phyloP scores from a whole-genome alignment of 2,329 filamentous ascomycete species.

The Monosporascus sp. region DNA sequence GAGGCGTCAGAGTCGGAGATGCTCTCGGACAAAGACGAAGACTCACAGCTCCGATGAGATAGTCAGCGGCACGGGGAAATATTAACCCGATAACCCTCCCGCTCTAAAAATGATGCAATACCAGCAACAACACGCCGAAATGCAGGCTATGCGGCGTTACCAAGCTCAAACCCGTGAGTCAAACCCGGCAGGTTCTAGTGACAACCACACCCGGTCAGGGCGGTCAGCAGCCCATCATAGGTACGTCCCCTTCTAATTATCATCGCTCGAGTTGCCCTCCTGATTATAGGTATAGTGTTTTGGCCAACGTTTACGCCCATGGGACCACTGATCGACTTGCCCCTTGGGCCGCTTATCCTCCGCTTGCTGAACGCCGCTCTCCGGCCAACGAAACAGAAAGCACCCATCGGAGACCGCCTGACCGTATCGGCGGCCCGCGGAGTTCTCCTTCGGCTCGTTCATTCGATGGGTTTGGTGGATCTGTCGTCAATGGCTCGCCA shows the following conservation, averaged over 20 bases:
- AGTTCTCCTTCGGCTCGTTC: slow-evolving; percentile 16
- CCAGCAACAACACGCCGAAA: slow-evolving; percentile 18
- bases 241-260: neutral
- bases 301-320: neutral
- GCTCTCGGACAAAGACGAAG: no score
- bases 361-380: slow-evolving; percentile 19
- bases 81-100: no score
- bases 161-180: slow-evolving; percentile 1
- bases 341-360: neutral
- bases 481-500: slow-evolving; percentile 10
- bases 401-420: slow-evolving; percentile 23
- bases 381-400: slow-evolving; percentile 22
- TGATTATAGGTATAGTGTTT: neutral
- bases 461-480: slow-evolving; percentile 10
- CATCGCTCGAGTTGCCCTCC: neutral
- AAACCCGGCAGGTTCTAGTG: neutral
- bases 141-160: neutral
- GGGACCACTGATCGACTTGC: neutral
- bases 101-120: slow-evolving; percentile 11
- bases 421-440: slow-evolving; percentile 22
- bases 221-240: neutral
- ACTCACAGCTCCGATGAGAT: no score
- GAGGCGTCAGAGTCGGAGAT: no score
- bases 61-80: no score
- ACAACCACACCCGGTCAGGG: neutral